A percentile compares a stretch with the other conserved stretches of the same genome.
These are phyloP conservation scores for Gymnopus androsaceus DNA, from an alignment of 1,284 basidiomycete genomes.

Conservation along the genomic window DNA sequence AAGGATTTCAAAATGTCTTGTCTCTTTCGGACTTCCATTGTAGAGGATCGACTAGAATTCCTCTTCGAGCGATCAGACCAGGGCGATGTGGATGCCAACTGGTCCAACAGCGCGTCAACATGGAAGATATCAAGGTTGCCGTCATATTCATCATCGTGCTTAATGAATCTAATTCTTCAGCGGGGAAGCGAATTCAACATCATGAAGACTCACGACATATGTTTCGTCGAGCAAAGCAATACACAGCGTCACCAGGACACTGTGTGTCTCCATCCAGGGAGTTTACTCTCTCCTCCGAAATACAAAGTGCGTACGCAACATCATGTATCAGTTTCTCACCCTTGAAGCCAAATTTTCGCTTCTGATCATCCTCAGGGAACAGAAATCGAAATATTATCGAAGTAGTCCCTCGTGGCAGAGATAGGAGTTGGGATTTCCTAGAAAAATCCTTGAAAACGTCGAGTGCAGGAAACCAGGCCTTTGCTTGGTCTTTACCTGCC, in stretches of 20 bases:
- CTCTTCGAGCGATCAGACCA: slow-evolving; percentile 52
- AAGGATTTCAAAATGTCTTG: slow-evolving; percentile 52
- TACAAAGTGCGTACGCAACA: slow-evolving; percentile 54
- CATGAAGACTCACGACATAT: slow-evolving; percentile 33
- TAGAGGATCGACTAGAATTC: slow-evolving; percentile 19
- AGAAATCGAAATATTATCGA: slow-evolving; percentile 66
- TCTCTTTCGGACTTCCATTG: slow-evolving; percentile 26
- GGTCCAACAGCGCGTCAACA: slow-evolving; percentile 67
- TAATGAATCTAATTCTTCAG: no score
- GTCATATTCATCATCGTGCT: slow-evolving; percentile 26
- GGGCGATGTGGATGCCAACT: slow-evolving; percentile 66
- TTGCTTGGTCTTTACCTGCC: slow-evolving; percentile 20
- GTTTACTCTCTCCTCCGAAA: slow-evolving; percentile 40
- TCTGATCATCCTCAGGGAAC: slow-evolving; percentile 79
- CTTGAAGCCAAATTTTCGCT: slow-evolving; percentile 73
- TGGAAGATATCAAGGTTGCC: slow-evolving; percentile 45
- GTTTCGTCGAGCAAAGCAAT: slow-evolving; percentile 40
- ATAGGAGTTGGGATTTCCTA: slow-evolving; percentile 36
- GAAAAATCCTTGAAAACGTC: slow-evolving; percentile 44
- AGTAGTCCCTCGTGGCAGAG: slow-evolving; percentile 51
- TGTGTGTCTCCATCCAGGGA: slow-evolving; percentile 47
- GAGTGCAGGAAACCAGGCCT: slow-evolving; percentile 36
- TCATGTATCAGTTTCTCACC: slow-evolving; percentile 64
- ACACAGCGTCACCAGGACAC: slow-evolving; percentile 72
- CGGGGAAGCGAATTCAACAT: no score